phyloP scores from a whole-genome alignment of 2,329 filamentous ascomycete genomes.

The Ceratocystis lukuohia region DNA sequence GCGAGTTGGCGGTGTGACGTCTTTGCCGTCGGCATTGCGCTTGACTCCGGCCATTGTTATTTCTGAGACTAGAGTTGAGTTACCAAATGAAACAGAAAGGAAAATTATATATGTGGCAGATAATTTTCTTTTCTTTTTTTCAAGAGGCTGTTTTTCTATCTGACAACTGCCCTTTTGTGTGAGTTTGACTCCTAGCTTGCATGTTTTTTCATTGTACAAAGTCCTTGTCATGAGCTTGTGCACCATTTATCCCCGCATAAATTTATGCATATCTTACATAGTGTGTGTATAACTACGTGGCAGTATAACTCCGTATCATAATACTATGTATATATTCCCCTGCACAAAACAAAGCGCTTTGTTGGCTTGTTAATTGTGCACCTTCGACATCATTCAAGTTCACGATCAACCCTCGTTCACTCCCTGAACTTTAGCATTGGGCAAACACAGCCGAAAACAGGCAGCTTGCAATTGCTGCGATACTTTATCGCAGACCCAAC shows the following conservation, averaged over 20 bases:
- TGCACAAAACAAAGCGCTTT: background rate
- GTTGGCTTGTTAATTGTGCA: background rate
- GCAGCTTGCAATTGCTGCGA: background rate
- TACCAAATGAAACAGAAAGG: background rate
- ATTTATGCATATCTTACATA: background rate
- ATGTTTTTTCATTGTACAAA: background rate
- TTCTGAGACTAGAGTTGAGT: too few species aligned
- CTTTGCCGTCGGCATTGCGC: constrained; percentile 40
- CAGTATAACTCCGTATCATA: background rate
- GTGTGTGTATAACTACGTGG: too few species aligned
- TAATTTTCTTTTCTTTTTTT: background rate
- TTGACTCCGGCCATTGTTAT: constrained; percentile 31
- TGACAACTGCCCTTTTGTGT: background rate
- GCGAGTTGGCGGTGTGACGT: constrained; percentile 22
- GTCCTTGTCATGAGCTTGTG: background rate
- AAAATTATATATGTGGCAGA: background rate
- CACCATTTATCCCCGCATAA: background rate
- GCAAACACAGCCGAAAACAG: background rate
- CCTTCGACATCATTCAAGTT: background rate
- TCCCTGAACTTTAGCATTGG: too few species aligned
- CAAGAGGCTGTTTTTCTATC: background rate
- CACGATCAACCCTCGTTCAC: background rate
- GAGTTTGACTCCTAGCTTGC: background rate
- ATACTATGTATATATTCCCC: background rate
- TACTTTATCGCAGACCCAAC: background rate